Percentiles rank a stretch among this genome's conserved stretches.
Conservation (phyloP, 2,329 filamentous ascomycete genomes). For the Colletotrichum magnum region DNA sequence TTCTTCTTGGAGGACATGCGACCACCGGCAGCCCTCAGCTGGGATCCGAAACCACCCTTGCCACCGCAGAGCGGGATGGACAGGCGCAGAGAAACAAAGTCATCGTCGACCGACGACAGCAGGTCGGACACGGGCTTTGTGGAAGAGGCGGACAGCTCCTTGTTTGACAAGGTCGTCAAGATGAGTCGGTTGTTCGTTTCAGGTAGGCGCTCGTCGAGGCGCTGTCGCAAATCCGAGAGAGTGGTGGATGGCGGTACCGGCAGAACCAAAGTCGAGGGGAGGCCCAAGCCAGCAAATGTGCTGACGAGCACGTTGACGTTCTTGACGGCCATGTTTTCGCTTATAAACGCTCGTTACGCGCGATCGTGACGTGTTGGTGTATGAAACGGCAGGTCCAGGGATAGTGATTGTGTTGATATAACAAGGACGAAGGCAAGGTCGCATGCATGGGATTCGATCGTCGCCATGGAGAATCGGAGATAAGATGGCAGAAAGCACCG, state of each 20-base stretch:
- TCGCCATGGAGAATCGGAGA: not conserved
- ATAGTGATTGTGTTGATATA: not conserved
- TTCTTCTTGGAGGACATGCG: constrained; percentile 98
- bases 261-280: constrained; percentile 87
- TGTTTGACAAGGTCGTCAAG: constrained; percentile 86
- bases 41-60: constrained; percentile 97
- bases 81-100: constrained; percentile 86
- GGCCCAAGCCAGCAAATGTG: constrained; percentile 84
- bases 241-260: constrained; percentile 76
- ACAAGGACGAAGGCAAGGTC: no score
- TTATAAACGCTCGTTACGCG: not conserved
- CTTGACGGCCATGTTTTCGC: constrained; percentile 63
- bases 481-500: not conserved
- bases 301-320: constrained; percentile 87
- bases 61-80: constrained; percentile 87
- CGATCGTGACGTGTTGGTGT: not conserved
- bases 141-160: constrained; percentile 72
- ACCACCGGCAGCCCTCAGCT: constrained; percentile 94
- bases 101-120: constrained; percentile 69
- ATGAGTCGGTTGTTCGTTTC: constrained; percentile 73
- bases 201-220: constrained; percentile 74
- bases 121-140: constrained; percentile 71
- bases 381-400: not conserved
- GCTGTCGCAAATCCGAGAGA: constrained; percentile 75
- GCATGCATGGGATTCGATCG: no score